phyloP scores from a whole-genome alignment of 805 yeast genomes.

The Monosporozyma aerobia region DNA sequence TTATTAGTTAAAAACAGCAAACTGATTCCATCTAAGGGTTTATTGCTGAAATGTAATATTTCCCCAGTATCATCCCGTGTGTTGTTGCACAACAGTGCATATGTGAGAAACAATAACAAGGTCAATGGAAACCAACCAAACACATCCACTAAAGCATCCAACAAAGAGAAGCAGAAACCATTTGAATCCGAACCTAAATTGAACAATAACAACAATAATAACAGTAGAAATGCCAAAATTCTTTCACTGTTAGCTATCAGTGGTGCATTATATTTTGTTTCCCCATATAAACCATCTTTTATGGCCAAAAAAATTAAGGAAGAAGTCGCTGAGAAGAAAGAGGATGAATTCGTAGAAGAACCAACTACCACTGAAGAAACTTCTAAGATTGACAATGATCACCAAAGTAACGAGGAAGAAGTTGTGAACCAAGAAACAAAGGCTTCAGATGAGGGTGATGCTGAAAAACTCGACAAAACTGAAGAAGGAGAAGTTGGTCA shows the following conservation, averaged over 20 bases:
- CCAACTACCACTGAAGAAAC: not conserved
- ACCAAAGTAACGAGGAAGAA: no score
- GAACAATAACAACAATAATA: not conserved
- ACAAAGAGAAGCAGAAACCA: not conserved
- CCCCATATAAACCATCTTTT: not conserved
- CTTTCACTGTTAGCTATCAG: not conserved
- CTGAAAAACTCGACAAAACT: constrained; percentile 61
- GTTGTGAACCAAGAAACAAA: not conserved
- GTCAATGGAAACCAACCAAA: not conserved
- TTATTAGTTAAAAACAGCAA: not conserved
- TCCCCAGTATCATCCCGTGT: not conserved
- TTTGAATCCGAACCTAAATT: not conserved
- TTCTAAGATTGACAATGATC: not conserved
- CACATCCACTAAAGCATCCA: not conserved
- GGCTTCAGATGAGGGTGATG: not conserved
- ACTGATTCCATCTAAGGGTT: not conserved
- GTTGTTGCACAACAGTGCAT: not conserved
- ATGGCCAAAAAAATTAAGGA: not conserved
- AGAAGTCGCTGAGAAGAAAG: not conserved
- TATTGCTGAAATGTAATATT: not conserved
- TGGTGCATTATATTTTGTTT: not conserved
- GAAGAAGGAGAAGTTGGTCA: constrained; percentile 41
- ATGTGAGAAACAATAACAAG: not conserved
- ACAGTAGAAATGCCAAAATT: not conserved
- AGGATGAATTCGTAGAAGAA: not conserved